Evolutionary conservation across 2,329 filamentous ascomycete species (phyloP).

Genomic region (Clonostachys byssicola): DNA sequence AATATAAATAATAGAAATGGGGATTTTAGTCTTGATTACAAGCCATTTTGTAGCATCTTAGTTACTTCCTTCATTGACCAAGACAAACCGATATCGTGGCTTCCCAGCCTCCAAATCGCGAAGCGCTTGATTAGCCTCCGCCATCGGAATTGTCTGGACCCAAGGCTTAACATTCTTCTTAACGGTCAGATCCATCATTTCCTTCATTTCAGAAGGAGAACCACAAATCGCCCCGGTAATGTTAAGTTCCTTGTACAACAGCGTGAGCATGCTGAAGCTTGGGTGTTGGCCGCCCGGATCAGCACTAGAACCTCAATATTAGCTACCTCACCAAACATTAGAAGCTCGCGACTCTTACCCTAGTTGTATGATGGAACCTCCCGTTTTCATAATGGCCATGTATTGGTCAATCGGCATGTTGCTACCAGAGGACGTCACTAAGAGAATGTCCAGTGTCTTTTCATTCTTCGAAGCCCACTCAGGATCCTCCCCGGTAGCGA

Average conservation of each 20-base stretch:
- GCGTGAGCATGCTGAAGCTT: conserved; percentile 30
- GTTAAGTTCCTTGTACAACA: conserved; percentile 22
- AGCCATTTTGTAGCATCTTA: neutral
- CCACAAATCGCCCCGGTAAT: conserved; percentile 41
- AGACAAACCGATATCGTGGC: conserved; percentile 41
- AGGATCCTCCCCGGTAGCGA: conserved; percentile 36
- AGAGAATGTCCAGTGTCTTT: conserved; percentile 50
- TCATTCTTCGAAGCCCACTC: conserved; percentile 50
- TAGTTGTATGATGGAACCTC: conserved; percentile 5
- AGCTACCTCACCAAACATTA: conserved; percentile 1
- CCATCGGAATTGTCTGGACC: conserved; percentile 51
- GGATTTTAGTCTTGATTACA: too few species aligned
- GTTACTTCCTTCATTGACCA: conserved; percentile 26
- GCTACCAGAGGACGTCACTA: conserved; percentile 47
- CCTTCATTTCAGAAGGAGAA: conserved; percentile 49
- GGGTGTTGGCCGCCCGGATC: neutral
- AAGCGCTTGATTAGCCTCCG: conserved; percentile 50
- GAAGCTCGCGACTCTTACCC: conserved; percentile 16
- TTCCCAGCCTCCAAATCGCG: conserved; percentile 52
- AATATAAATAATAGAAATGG: too few species aligned
- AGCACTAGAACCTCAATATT: neutral
- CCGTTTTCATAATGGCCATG: conserved; percentile 3
- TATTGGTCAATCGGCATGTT: conserved; percentile 59
- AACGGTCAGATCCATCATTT: conserved; percentile 54
- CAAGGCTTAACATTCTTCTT: conserved; percentile 51